phyloP scores from a whole-genome alignment of 805 yeast species.

The Clavispora asparagi region DNA sequence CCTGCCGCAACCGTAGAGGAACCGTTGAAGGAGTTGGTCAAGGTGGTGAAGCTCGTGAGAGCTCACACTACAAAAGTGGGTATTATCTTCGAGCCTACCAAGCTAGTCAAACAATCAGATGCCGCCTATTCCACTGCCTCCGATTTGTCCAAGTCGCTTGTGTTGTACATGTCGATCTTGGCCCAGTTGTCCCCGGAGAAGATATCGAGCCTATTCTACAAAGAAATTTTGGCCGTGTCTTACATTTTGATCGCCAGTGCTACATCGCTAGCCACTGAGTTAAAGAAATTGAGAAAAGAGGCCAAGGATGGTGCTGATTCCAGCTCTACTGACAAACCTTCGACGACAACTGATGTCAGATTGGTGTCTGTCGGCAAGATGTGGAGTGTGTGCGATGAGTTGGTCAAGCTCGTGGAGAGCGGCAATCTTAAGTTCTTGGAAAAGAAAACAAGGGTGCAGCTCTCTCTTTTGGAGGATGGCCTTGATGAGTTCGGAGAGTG shows the following conservation, averaged over 20 bases:
- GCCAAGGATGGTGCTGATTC: constrained; percentile 9
- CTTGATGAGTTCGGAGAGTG: constrained; percentile 66
- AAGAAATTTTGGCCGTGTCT: constrained; percentile 25
- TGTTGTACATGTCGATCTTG: constrained; percentile 41
- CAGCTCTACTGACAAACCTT: background rate
- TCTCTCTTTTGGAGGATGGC: constrained; percentile 53
- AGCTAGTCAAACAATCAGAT: constrained; percentile 28
- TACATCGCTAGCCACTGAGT: constrained; percentile 20
- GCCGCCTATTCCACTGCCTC: constrained; percentile 48
- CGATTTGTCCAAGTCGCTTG: constrained; percentile 40
- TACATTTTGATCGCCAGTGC: constrained; percentile 15
- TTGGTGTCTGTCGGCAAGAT: constrained; percentile 59
- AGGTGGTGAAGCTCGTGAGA: constrained; percentile 53
- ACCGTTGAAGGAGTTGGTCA: constrained; percentile 55
- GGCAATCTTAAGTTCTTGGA: constrained; percentile 56
- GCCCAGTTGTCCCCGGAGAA: constrained; percentile 23
- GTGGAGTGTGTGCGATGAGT: constrained; percentile 61
- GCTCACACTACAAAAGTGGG: constrained; percentile 81
- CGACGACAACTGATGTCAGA: constrained; percentile 31
- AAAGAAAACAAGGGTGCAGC: constrained; percentile 38
- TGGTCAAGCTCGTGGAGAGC: constrained; percentile 35
- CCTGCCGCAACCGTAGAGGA: constrained; percentile 24
- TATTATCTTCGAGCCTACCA: constrained; percentile 59
- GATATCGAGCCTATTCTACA: constrained; percentile 34
- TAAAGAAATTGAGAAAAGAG: constrained; percentile 16